Conservation (phyloP, 805 yeast species). For the Starmera pachycereana region DNA sequence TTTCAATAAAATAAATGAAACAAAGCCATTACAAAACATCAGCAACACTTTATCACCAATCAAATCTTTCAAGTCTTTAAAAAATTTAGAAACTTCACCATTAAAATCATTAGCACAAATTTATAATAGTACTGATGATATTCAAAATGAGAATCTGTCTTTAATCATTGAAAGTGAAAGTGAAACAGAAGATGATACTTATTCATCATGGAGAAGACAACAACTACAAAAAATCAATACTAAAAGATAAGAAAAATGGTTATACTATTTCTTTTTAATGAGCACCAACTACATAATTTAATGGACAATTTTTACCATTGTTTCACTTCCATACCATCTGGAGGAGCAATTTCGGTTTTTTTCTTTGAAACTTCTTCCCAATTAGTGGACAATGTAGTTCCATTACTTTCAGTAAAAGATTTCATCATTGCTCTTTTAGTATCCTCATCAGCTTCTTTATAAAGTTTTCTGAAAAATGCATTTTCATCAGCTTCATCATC, state of each 20-base stretch:
- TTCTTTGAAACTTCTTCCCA: conserved; percentile 79
- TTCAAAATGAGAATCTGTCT: neutral
- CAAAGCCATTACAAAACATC: neutral
- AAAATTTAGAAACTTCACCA: conserved; percentile 15
- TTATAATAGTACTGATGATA: conserved; percentile 1
- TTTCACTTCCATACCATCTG: conserved; percentile 16
- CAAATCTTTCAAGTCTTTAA: conserved; percentile 5
- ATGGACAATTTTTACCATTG: conserved; percentile 6
- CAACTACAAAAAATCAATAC: conserved; percentile 17
- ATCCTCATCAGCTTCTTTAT: conserved; percentile 76
- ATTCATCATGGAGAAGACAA: conserved; percentile 18
- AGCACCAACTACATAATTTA: conserved; percentile 10
- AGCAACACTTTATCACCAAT: conserved; percentile 10
- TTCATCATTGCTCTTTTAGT: conserved; percentile 94
- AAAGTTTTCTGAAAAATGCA: conserved; percentile 66
- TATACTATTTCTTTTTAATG: too few relatives aligned
- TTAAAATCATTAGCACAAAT: conserved; percentile 11
- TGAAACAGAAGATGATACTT: conserved; percentile 7
- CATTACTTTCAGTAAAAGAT: conserved; percentile 85
- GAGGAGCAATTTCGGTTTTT: conserved; percentile 28
- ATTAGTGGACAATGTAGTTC: conserved; percentile 86
- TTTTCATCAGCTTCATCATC: conserved; percentile 40
- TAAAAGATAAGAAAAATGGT: neutral
- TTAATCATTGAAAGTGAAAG: conserved; percentile 3
- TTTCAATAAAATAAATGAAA: too few relatives aligned